These are phyloP conservation scores for Aspergillus egyptiacus DNA, from an alignment of 495 filamentous ascomycete species.

Conservation along the genomic window DNA sequence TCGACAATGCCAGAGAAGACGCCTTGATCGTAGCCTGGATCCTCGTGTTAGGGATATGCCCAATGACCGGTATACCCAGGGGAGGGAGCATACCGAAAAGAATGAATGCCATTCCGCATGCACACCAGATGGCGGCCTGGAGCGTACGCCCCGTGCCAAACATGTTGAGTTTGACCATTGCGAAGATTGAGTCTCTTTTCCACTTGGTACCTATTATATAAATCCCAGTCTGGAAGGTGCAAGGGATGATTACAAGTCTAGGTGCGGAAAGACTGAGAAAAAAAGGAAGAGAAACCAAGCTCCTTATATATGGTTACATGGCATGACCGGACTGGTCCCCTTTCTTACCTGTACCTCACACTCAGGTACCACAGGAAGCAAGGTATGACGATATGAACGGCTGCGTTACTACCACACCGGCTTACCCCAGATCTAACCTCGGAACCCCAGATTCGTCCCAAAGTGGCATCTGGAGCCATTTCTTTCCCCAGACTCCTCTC, in stretches of 20 bases:
- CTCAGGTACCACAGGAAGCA: no score
- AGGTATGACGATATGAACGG: not conserved
- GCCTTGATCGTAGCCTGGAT: conserved; percentile 50
- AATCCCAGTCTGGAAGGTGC: no score
- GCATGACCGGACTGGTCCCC: not conserved
- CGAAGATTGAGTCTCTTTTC: not conserved
- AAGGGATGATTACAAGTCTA: no score
- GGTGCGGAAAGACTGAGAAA: not conserved
- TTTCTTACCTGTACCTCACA: no score
- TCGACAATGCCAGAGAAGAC: conserved; percentile 47
- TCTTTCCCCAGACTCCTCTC: conserved; percentile 4
- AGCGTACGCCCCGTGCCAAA: conserved; percentile 18
- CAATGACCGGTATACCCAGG: no score
- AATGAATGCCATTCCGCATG: conserved; percentile 23
- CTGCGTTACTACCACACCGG: not conserved
- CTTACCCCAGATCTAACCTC: not conserved
- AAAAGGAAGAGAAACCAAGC: not conserved
- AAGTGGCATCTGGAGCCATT: conserved; percentile 16
- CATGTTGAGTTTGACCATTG: conserved; percentile 16
- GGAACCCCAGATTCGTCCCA: conserved; percentile 1
- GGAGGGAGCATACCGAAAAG: conserved; percentile 13
- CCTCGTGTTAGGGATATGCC: no score
- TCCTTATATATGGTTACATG: not conserved
- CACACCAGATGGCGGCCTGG: conserved; percentile 20
- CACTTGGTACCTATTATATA: no score